Evolutionary conservation across 345 rosid species (phyloP).

Genomic region (Viola odorata): DNA sequence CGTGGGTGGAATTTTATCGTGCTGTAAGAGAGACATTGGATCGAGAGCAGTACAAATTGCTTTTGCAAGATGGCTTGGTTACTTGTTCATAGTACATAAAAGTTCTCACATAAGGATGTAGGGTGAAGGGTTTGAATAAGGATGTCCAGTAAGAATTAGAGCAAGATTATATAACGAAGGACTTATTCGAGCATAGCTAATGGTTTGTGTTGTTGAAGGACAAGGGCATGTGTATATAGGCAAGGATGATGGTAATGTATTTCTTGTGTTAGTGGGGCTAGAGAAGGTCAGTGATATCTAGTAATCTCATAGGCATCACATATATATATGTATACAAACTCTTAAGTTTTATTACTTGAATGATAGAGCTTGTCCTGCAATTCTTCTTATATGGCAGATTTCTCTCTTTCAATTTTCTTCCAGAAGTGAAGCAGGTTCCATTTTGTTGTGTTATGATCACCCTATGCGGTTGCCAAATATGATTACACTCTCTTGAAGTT

Average conservation of each 20-base stretch:
- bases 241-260: conserved; percentile 14
- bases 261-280: conserved; percentile 4
- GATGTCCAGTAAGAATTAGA: conserved; percentile 6
- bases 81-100: conserved; percentile 47
- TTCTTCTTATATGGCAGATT: neutral
- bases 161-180: conserved; percentile 7
- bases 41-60: conserved; percentile 29
- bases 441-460: too few relatives aligned
- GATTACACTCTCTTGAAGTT: too few relatives aligned
- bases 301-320: conserved; percentile 10
- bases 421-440: too few relatives aligned
- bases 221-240: conserved; percentile 20
- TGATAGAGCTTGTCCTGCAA: neutral
- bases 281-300: conserved; percentile 14
- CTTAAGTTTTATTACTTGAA: conserved; percentile 5
- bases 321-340: conserved; percentile 17
- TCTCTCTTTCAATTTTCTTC: too few relatives aligned
- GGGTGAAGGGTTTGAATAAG: conserved; percentile 14
- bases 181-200: conserved; percentile 9
- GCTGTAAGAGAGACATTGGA: conserved; percentile 59
- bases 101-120: conserved; percentile 16
- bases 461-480: too few relatives aligned
- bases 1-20: conserved; percentile 66
- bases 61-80: conserved; percentile 44
- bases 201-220: conserved; percentile 18